Evolutionary conservation across 495 filamentous ascomycete genomes (phyloP).

Genomic region (Antarctomyces pellizariae): DNA sequence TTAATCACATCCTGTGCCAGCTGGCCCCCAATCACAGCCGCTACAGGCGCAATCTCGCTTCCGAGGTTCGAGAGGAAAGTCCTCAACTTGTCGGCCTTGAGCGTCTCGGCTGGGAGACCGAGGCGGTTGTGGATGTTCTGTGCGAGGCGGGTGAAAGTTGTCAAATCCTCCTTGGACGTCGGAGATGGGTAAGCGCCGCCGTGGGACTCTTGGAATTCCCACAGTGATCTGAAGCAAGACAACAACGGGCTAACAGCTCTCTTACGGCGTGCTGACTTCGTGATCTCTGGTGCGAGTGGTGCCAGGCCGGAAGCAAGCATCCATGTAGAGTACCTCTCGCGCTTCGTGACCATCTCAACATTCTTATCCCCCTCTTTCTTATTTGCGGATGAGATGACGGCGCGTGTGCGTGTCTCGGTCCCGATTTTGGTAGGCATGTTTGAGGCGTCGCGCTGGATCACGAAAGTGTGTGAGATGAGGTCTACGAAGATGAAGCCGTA

Average conservation of each 20-base stretch:
- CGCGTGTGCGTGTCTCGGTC: constrained; percentile 53
- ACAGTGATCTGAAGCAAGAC: constrained; percentile 59
- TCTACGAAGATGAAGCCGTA: constrained; percentile 93
- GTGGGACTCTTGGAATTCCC: constrained; percentile 43
- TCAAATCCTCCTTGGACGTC: constrained; percentile 31
- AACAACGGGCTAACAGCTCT: constrained; percentile 59
- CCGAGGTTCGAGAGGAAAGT: constrained; percentile 63
- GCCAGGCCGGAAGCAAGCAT: constrained; percentile 51
- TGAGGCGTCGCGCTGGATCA: constrained; percentile 61
- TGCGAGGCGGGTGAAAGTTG: constrained; percentile 51
- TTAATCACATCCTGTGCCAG: constrained; percentile 95
- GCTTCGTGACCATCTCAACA: constrained; percentile 81
- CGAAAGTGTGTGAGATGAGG: constrained; percentile 65
- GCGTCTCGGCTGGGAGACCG: constrained; percentile 48
- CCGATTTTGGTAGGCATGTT: constrained; percentile 42
- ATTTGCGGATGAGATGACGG: constrained; percentile 40
- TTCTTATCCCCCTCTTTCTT: constrained; percentile 48
- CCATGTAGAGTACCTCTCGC: constrained; percentile 68
- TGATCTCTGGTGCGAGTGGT: constrained; percentile 43
- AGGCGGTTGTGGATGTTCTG: constrained; percentile 52
- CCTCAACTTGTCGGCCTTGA: constrained; percentile 58
- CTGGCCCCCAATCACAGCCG: constrained; percentile 72
- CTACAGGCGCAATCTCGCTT: constrained; percentile 63
- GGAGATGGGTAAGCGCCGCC: constrained; percentile 27
- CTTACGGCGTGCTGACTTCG: constrained; percentile 37